These are phyloP conservation scores for Speleostelium caveatum DNA, from an alignment of 78 protist genomes.

Conservation along the genomic window DNA sequence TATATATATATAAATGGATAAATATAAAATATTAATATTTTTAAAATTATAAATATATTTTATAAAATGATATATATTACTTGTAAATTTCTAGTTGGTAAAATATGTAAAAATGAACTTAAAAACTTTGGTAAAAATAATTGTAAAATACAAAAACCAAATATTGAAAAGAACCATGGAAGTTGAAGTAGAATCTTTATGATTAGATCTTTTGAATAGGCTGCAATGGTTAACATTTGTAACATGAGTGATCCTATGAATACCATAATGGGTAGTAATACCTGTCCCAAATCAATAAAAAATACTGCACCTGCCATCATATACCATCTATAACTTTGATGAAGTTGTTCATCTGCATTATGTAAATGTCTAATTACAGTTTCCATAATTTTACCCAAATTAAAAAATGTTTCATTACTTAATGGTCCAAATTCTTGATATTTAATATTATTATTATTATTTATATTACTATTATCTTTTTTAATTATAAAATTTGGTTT, in stretches of 20 bases:
- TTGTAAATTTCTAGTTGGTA: slow-evolving; percentile 42
- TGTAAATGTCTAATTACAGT: slow-evolving; percentile 60
- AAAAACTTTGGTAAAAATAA: slow-evolving; percentile 36
- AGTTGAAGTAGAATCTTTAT: slow-evolving; percentile 3
- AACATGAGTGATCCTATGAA: slow-evolving; percentile 15
- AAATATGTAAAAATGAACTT: not conserved
- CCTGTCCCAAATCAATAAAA: slow-evolving; percentile 76
- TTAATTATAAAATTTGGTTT: not conserved
- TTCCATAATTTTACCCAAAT: slow-evolving; percentile 63
- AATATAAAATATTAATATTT: no score
- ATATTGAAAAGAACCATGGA: slow-evolving; percentile 34
- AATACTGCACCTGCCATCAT: slow-evolving; percentile 75
- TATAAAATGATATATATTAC: not conserved
- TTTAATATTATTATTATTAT: not conserved
- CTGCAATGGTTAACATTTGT: not conserved
- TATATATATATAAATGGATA: not conserved
- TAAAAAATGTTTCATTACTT: slow-evolving; percentile 37
- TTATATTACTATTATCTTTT: not conserved
- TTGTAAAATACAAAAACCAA: not conserved
- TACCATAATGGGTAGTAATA: slow-evolving; percentile 42
- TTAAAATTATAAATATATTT: not conserved
- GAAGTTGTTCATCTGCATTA: slow-evolving; percentile 79
- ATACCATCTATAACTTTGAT: slow-evolving; percentile 71
- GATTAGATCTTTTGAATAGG: not conserved
- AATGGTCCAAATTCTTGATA: not conserved